These are phyloP conservation scores for Vaccinium darrowii DNA, from an alignment of 148 eudicot genomes.

Conservation along the genomic window DNA sequence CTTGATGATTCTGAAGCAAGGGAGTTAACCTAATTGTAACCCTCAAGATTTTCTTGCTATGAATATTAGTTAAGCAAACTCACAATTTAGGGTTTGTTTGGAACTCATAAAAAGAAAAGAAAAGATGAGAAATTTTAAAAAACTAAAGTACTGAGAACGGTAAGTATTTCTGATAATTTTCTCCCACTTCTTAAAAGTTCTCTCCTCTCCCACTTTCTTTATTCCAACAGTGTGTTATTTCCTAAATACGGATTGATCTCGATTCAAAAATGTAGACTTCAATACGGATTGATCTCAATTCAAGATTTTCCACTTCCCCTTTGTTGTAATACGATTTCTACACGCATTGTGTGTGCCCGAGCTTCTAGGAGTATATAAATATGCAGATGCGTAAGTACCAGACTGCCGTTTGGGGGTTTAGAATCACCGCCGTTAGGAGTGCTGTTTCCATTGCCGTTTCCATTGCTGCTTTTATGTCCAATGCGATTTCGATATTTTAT, in stretches of 20 bases:
- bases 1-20: background rate
- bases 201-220: background rate
- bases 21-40: background rate
- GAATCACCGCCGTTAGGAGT: constrained; percentile 32
- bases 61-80: background rate
- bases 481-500: too few species aligned
- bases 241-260: too few species aligned
- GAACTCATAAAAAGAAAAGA: background rate
- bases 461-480: background rate
- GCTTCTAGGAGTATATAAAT: background rate
- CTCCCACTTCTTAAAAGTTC: background rate
- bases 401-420: constrained; percentile 43
- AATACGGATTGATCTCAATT: background rate
- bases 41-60: background rate
- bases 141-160: too few species aligned
- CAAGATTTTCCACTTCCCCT: background rate
- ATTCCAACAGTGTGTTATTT: too few species aligned
- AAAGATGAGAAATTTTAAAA: too few species aligned
- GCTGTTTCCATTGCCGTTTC: background rate
- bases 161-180: background rate
- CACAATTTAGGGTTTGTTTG: too few species aligned
- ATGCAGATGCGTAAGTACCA: constrained; percentile 21
- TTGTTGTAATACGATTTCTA: too few species aligned
- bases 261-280: background rate
- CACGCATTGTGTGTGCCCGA: background rate